Evolutionary conservation across 257 asterid species (phyloP), one percentile per base, ranked within the genome.

Genomic region (Jacaranda copaia): DNA sequence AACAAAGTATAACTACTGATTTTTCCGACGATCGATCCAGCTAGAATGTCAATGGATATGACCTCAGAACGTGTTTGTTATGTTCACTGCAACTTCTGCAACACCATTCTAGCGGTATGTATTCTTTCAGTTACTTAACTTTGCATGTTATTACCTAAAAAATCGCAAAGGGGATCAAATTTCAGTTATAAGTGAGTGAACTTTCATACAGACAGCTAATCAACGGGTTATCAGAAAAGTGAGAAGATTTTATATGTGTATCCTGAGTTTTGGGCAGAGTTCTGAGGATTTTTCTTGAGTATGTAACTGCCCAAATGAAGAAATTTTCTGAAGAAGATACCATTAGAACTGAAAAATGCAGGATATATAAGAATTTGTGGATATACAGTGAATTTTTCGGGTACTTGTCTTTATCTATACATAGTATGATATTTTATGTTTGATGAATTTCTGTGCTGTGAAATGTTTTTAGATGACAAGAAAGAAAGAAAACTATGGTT

Each of bases 71-170:
- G 93, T 69, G 93, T 93, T 78, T 93, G 96, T 85, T 93, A 92
- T 79, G 96, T 93, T 49, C 90, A 88, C 81, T 93, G 98, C 97
- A 90, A 87, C 90, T 92, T 87, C 85, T 94, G 97, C 97, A 90
- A 88, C 94, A 94, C 97, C 62, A 83, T 85, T 78, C 84, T 93
- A 12, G 98, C 97, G 98, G 98, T 93, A 93, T 84, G 65, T 42
- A 35, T 45, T 35, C 11, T 65, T 38, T 49, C 40, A 8, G 25
- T 72, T 75, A 8, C 5, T 32, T 76, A 16, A 53, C 55, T 72
- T 8, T 84, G 83, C 82, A 85, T 79, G 81, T 71, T 12, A 6
- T 5, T 0, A 12, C 3, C 14, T 13, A 52, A 56, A 71, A 42
- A 66, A 69, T 64, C 79, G 72, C 43, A 39, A 39, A 60, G 40